Evolutionary conservation across 306 rosid species (phyloP), one percentile per base, ranked within the genome.

Genomic region (Acmispon strigosus): DNA sequence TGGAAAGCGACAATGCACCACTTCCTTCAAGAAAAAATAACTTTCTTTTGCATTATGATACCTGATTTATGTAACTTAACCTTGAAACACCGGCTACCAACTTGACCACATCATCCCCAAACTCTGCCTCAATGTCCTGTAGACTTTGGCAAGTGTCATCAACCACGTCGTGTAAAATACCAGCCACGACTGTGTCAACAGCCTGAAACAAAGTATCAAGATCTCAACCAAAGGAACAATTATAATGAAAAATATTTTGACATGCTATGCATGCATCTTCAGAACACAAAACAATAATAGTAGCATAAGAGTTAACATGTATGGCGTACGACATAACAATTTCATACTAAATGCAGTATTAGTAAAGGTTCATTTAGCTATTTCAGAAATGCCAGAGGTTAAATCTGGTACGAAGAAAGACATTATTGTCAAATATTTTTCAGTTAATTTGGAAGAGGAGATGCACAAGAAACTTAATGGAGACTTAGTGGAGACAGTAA

Each of bases 21-120:
- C 57, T 50, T 41, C 66, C 59, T 39, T 73, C 70, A 82, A 66
- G 45, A 75, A 54, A 43, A 72, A 65, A 80, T 37, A 50, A 18
- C 16, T 8, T 58, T 43, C 34, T 27, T 41, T 69, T 44, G 8
- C 67, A 66, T 54, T 65, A 69, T 20, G 41, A 20, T 88, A 93
- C 98, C 98, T 90, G 98, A 85, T 93, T 93, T 80, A 90, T 86
- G 73, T 88, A 77, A 78, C 98, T 93, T 77, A 93, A 71, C 80
- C 90, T 85, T 79, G 98, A 93, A 79, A 93, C 98, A 64, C 97
- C 87, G 1, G 97, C 94, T 36, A 90, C 97, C 85, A 93, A 81
- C 83, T 80, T 89, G 67, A 86, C 89, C 74, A 93, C 96, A 29
- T 86, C 97, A 62, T 86, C 85, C 39, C 96, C 98, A 78, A 93